Base-by-base conservation (phyloP, 805 yeast species). In the Peterozyma toletana region DNA sequence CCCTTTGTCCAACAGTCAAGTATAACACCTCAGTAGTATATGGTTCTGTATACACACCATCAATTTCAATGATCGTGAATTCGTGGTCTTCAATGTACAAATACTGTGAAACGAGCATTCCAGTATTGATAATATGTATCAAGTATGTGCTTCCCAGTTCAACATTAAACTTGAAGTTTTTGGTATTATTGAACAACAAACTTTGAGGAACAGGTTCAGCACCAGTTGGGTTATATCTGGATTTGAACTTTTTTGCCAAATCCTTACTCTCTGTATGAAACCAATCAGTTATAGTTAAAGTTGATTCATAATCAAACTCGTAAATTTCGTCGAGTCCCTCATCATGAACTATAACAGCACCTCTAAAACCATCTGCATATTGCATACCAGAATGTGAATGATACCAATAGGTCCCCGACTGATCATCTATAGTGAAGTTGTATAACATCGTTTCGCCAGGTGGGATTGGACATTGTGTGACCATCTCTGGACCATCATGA, bases 361-460 rank as follows among this genome's bases (percentile, higher is more conserved):
- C 89, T 52, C 91, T 70, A 48, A 85, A 62, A 0, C 95, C 95
- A 60, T 85, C 95, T 44, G 84, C 77, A 53, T 85, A 85, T 56
- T 85, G 93, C 11, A 84, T 66, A 0, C 87, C 89, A 34, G 80
- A 70, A 54, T 85, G 95, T 5, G 88, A 79, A 58, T 85, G 95
- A 60, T 84, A 85, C 95, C 95, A 85, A 62, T 70, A 85, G n/a
- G 87, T 74, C 41, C 95, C 95, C 3, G 67, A 77, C 58, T 85
- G 90, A 49, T 77, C 71, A 7, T 62, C 70, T 9, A 83, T 82
- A 2, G 84, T 78, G 54, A 85, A 84, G 61, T 84, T 83, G 62
- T 85, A 85, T 38, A 80, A 58, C 56, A 71, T 73, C 2, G 87
- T 75, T 51, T 76, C 77, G 29, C 84, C 85, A 9, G 84, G 80